Percentiles rank a stretch among this genome's conserved stretches.
phyloP scores from a whole-genome alignment of 805 yeast species.

The Saturnispora mendoncae region DNA sequence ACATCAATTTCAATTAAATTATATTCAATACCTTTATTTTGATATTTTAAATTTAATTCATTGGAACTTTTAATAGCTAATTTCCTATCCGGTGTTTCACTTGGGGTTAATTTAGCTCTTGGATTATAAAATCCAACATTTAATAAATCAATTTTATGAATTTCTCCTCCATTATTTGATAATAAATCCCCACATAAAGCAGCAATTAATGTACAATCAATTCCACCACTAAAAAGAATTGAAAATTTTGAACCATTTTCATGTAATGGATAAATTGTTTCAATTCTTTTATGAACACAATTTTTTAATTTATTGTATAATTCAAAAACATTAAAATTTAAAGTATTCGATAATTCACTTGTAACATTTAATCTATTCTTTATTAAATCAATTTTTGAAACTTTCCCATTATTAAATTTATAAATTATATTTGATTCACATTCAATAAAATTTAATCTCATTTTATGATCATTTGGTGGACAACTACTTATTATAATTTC shows the following conservation, averaged over 20 bases:
- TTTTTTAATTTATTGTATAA: conserved; percentile 27
- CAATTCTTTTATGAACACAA: conserved; percentile 44
- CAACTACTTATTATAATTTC: conserved; percentile 43
- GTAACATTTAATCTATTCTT: conserved; percentile 1
- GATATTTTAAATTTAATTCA: conserved; percentile 38
- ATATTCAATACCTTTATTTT: conserved; percentile 28
- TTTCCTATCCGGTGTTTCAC: conserved; percentile 77
- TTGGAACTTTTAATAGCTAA: conserved; percentile 59
- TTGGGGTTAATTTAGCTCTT: conserved; percentile 51
- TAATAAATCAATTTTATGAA: conserved; percentile 55
- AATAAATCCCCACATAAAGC: conserved; percentile 36
- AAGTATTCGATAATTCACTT: background rate
- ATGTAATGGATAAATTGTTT: conserved; percentile 51
- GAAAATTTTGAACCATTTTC: conserved; percentile 35
- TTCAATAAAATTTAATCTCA: conserved; percentile 33
- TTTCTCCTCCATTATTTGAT: background rate
- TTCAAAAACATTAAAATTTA: conserved; percentile 6
- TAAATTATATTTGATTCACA: conserved; percentile 48
- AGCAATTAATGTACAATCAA: conserved; percentile 83
- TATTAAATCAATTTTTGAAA: conserved; percentile 13
- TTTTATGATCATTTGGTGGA: conserved; percentile 27
- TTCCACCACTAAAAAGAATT: conserved; percentile 85
- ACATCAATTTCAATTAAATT: conserved; percentile 65
- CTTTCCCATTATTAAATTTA: conserved; percentile 27
- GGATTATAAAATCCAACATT: conserved; percentile 93